phyloP scores from a whole-genome alignment of 306 rosid species.

The peach (Prunus persica) region Prunus_persica_NCBIv2 NC_034016.1:20198001-20198500 shows the following conservation, averaged over 20 bases:
- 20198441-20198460: constrained; percentile 61
- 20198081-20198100: constrained; percentile 49
- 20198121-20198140: constrained; percentile 60
- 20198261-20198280: constrained; percentile 57
- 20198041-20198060: constrained; percentile 61
- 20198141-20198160: constrained; percentile 39
- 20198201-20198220: constrained; percentile 52
- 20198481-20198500: constrained; percentile 57
- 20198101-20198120: constrained; percentile 70
- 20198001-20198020: constrained; percentile 59
- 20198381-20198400: constrained; percentile 70
- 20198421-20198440: constrained; percentile 66
- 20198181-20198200: constrained; percentile 62
- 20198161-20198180: constrained; percentile 57
- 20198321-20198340: constrained; percentile 56
- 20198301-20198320: constrained; percentile 84
- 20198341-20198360: constrained; percentile 67
- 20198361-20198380: constrained; percentile 52
- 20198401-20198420: constrained; percentile 78
- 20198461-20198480: constrained; percentile 61
- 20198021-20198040: constrained; percentile 70
- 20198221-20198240: constrained; percentile 69
- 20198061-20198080: constrained; percentile 49
- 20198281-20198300: constrained; percentile 83
- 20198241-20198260: constrained; percentile 60